Base-by-base conservation (phyloP, 768 basidiomycete genomes). In the Daedalea quercina region DNA sequence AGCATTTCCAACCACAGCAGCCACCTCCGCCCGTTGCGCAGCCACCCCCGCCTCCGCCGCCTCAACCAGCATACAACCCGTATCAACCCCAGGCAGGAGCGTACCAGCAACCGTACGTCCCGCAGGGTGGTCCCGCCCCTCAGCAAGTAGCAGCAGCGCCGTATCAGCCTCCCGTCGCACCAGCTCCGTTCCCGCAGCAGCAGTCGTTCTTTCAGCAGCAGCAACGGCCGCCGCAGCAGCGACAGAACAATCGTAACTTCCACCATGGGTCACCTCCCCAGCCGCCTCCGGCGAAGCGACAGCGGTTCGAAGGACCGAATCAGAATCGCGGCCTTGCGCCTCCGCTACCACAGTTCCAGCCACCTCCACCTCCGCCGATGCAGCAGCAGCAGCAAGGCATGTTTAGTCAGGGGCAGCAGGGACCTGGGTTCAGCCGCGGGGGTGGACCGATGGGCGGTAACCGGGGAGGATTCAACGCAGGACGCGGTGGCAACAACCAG, bases 221-320 rank as follows among this genome's bases (percentile, higher is more conserved):
- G n/a, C 67, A 65, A 34, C 69, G 68, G 66, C 77, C 75, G 56
- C 73, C 70, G 50, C 77, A 69, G 57, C 77, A 70, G 45, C 79
- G 75, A 28, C 65, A 54, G 26, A 63, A 47, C 59, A 63, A 52
- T 59, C 64, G 64, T 25, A 63, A 58, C 45, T 50, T 73, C 22
- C 76, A 84, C 57, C 87, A 90, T 57, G 71, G 80, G 0, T 80
- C 85, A 9, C 84, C 85, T 33, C 87, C 88, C 60, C 86, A 90
- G 63, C 74, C 85, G n/a, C 94, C 94, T 9, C 93, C 94, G 2
- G 92, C 92, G 1, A 96, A 96, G 67, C 76, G 94, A 50, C 91
- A 85, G 60, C 80, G 92, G 41, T 94, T 94, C 63, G 94, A 95
- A 65, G 85, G 84, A 3, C 87, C 88, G 1, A 79, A 71, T 56